Evolutionary conservation across 2,329 filamentous ascomycete genomes (phyloP).

Genomic region (Eurotiales sp.): DNA sequence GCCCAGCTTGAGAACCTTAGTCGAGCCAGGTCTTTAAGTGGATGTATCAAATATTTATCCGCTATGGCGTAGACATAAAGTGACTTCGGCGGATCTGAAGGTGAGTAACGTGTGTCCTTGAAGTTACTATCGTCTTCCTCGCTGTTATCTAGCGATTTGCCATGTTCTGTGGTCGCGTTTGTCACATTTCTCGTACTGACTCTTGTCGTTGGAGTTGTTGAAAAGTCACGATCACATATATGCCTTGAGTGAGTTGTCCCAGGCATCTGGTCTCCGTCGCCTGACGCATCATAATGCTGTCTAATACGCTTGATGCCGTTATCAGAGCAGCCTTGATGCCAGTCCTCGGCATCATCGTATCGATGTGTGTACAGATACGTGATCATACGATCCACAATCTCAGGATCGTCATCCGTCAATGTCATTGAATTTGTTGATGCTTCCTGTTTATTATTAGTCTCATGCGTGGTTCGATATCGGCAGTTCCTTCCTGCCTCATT

Average conservation of each 20-base stretch:
- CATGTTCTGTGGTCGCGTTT: no score
- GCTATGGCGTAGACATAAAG: conserved; percentile 17
- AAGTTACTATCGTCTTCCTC: background rate
- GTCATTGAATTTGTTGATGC: conserved; percentile 13
- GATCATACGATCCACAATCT: conserved; percentile 17
- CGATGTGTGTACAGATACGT: conserved; percentile 16
- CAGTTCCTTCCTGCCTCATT: background rate
- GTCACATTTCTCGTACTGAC: no score
- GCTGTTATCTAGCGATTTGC: no score
- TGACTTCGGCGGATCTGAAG: conserved; percentile 3
- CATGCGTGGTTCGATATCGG: no score
- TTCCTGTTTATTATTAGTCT: conserved; percentile 8
- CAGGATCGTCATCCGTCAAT: conserved; percentile 15
- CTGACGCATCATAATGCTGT: conserved; percentile 1
- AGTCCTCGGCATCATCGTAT: conserved; percentile 16
- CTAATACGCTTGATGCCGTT: conserved; percentile 2
- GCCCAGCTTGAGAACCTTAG: conserved; percentile 14
- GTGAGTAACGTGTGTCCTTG: background rate
- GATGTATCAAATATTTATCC: conserved; percentile 16
- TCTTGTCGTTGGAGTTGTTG: background rate
- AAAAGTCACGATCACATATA: background rate
- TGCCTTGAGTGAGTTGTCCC: background rate
- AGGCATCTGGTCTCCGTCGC: background rate
- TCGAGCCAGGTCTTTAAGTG: conserved; percentile 14
- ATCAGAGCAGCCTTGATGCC: conserved; percentile 4